phyloP scores from a whole-genome alignment of 192 early-diverging fungal genomes.

The Gamsiella multidivaricata region DNA sequence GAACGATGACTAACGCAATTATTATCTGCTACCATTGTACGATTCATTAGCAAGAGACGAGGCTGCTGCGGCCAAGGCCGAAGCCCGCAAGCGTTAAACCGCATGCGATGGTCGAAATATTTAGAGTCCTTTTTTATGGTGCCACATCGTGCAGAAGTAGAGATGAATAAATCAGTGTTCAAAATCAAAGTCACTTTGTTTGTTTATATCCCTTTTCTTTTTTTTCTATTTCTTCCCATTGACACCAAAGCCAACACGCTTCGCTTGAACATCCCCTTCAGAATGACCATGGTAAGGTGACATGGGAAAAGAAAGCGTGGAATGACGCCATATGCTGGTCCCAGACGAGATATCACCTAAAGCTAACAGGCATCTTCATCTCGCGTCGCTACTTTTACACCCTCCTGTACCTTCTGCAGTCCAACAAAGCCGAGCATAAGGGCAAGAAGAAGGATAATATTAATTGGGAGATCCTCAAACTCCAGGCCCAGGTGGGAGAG shows the following conservation, averaged over 20 bases:
- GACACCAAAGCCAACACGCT: neutral
- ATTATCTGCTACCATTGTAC: neutral
- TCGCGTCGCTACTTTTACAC: too few species aligned
- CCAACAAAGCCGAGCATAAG: constrained; percentile 8
- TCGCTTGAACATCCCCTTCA: neutral
- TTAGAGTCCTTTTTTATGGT: neutral
- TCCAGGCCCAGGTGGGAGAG: constrained; percentile 49
- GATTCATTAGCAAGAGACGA: constrained; percentile 34
- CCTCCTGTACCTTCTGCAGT: neutral
- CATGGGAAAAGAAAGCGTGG: too few species aligned
- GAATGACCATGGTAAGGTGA: constrained; percentile 23
- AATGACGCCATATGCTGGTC: too few species aligned
- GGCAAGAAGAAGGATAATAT: constrained; percentile 49
- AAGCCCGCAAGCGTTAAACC: constrained; percentile 33
- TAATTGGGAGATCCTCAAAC: constrained; percentile 47
- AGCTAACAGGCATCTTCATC: too few species aligned
- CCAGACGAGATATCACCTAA: too few species aligned
- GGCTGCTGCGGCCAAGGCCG: constrained; percentile 55
- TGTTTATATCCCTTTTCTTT: constrained; percentile 23
- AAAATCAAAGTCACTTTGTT: constrained; percentile 9
- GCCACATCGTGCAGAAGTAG: neutral
- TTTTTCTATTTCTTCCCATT: neutral
- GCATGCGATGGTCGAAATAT: neutral
- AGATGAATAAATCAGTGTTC: too few species aligned
- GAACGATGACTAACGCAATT: too few species aligned